Evolutionary conservation across 768 basidiomycete species (phyloP).

Genomic region (Boletus insuetus): DNA sequence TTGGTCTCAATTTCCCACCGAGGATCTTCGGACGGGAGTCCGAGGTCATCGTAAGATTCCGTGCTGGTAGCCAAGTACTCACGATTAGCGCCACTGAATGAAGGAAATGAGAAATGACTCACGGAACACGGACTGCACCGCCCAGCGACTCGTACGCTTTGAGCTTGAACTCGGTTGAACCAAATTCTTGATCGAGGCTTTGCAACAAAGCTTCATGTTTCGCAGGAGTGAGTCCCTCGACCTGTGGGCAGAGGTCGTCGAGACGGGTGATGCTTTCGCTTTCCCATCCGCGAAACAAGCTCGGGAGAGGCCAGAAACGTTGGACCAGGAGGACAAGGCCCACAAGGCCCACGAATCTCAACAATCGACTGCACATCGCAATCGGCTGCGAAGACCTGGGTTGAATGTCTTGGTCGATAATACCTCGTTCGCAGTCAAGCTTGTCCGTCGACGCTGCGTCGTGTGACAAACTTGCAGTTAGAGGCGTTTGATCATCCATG

Average conservation of each 20-base stretch:
- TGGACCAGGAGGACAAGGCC: constrained; percentile 2
- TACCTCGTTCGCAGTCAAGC: constrained; percentile 14
- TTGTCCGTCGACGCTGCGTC: not conserved
- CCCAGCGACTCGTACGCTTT: constrained; percentile 33
- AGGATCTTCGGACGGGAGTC: constrained; percentile 44
- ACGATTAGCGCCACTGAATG: not conserved
- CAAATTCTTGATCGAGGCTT: constrained; percentile 26
- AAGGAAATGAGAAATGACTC: not conserved
- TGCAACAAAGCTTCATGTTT: constrained; percentile 17
- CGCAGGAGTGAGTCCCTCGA: constrained; percentile 11
- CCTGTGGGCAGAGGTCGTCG: constrained; percentile 28
- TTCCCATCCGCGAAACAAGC: not conserved
- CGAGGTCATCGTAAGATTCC: constrained; percentile 51
- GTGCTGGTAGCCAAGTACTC: constrained; percentile 38
- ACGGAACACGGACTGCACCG: constrained; percentile 37
- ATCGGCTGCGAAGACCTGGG: not conserved
- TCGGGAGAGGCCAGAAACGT: constrained; percentile 4
- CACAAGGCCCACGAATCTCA: constrained; percentile 9
- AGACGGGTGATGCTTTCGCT: not conserved
- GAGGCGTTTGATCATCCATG: not conserved
- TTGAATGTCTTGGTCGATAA: not conserved
- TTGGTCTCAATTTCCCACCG: constrained; percentile 35
- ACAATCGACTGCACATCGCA: not conserved
- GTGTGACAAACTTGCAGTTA: not conserved
- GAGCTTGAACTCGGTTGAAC: constrained; percentile 24